These are phyloP conservation scores for Zelonia costaricensis DNA, from an alignment of 208 protist species.

Conservation along the genomic window DNA sequence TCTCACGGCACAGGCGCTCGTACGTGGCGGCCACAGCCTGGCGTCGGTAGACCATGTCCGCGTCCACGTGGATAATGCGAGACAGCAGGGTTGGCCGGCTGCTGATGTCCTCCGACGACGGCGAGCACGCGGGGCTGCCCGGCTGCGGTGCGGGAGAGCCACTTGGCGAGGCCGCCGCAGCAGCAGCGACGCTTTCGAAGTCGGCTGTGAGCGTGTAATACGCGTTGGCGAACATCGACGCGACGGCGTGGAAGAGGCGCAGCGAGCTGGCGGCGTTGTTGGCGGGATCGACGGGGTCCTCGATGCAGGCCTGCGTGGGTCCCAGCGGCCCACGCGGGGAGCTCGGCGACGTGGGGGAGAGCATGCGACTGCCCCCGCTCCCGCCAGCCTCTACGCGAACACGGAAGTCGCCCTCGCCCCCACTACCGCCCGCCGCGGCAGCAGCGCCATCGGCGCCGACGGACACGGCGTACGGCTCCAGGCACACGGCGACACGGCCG, in stretches of 20 bases:
- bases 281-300: constrained; percentile 64
- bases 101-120: constrained; percentile 48
- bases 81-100: constrained; percentile 81
- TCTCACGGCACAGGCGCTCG: constrained; percentile 27
- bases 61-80: constrained; percentile 80
- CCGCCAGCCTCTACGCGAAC: neutral
- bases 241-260: constrained; percentile 67
- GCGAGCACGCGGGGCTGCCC: constrained; percentile 20
- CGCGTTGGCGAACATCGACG: constrained; percentile 68
- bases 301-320: constrained; percentile 57
- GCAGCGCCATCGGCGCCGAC: neutral
- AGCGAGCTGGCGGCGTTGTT: constrained; percentile 89
- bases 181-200: neutral
- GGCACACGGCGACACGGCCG: constrained; percentile 69
- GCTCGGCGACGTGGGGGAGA: constrained; percentile 25
- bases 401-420: constrained; percentile 16
- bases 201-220: constrained; percentile 71
- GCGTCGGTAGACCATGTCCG: constrained; percentile 50
- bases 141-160: neutral
- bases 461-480: constrained; percentile 27
- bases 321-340: constrained; percentile 19
- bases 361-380: constrained; percentile 5
- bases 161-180: neutral
- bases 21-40: constrained; percentile 52
- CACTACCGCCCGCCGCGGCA: neutral